Evolutionary conservation across 768 basidiomycete species (phyloP), one percentile per base, ranked within the genome.

Genomic region (Psilocybe cyanescens): DNA sequence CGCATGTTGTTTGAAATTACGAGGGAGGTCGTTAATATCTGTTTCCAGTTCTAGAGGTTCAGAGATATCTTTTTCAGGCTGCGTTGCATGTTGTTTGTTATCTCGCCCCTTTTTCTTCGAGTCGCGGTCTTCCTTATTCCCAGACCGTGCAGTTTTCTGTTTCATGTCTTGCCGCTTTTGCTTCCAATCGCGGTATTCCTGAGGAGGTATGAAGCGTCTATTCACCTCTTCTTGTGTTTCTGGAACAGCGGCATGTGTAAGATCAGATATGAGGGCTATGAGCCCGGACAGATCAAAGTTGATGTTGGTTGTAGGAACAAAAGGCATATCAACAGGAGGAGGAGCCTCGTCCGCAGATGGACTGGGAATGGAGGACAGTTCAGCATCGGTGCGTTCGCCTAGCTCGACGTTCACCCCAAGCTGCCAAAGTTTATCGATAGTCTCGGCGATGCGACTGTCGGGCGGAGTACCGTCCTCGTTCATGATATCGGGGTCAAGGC

Each of bases 251-350:
- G 87, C 79, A 72, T 95, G 94, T 0, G 91, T 89, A 55, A 93
- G 85, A 63, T 94, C 92, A 9, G 91, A 93, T 46, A 92, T 82
- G 30, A 95, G 81, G 0, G 95, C 94, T 57, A 97, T 90, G 49
- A 97, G 82, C 1, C 91, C 81, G 0, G 92, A 95, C 9, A 97
- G 79, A 69, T 97, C 95, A 35, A 95, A 82, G 65, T 94, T 92
- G 73, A 97, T 80, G 51, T 81, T 76, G 5, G 67, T 66, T 0
- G 90, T 91, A 1, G 89, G 90, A 8, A 70, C 58, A 39, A 82
- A 70, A 49, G 69, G 62, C 14, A 68, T 28, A 2, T 70, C 41
- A 11, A 63, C 53, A 17, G 57, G 33, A 1, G 19, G 65, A 33
- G 44, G 57, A 5, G 41, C 41, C 39, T 14, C 69, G 24, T 45